These are phyloP conservation scores for Bombardia bombarda DNA, from an alignment of 495 filamentous ascomycete species.

Conservation along the genomic window DNA sequence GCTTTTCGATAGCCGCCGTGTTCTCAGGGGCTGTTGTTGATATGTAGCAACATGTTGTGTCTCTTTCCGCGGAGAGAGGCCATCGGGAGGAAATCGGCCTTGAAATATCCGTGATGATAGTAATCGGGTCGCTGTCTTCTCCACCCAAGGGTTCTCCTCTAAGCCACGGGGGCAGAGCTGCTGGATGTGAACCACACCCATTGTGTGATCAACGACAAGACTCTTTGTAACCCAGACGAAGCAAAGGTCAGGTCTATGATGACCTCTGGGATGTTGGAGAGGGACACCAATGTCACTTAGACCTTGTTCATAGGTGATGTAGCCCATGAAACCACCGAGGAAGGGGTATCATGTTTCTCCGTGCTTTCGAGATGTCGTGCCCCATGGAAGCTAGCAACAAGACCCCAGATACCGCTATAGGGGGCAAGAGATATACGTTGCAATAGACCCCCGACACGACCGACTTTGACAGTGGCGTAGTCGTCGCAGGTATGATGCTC, in stretches of 20 bases:
- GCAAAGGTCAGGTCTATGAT: conserved; percentile 62
- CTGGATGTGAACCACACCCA: conserved; percentile 58
- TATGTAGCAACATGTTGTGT: no score
- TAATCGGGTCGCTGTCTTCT: conserved; percentile 23
- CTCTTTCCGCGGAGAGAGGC: background rate
- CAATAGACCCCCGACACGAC: conserved; percentile 5
- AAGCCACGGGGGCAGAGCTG: conserved; percentile 32
- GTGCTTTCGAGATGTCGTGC: conserved; percentile 28
- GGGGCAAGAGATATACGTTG: conserved; percentile 22
- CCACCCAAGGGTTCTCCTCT: conserved; percentile 28
- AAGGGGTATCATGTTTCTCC: conserved; percentile 47
- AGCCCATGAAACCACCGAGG: conserved; percentile 85
- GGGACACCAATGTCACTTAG: conserved; percentile 51
- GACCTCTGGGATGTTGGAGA: conserved; percentile 16
- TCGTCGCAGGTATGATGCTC: conserved; percentile 43
- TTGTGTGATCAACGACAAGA: conserved; percentile 68
- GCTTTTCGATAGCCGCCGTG: conserved; percentile 14
- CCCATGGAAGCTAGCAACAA: conserved; percentile 52
- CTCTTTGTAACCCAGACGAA: conserved; percentile 73
- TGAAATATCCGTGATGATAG: conserved; percentile 9
- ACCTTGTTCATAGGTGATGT: conserved; percentile 82
- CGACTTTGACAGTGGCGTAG: conserved; percentile 23
- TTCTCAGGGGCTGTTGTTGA: conserved; percentile 3
- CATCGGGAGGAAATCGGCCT: background rate
- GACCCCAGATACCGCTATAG: conserved; percentile 44